Evolutionary conservation across 805 yeast genomes (phyloP), one percentile per base, ranked within the genome.

Genomic region (Huiozyma sinensis): DNA sequence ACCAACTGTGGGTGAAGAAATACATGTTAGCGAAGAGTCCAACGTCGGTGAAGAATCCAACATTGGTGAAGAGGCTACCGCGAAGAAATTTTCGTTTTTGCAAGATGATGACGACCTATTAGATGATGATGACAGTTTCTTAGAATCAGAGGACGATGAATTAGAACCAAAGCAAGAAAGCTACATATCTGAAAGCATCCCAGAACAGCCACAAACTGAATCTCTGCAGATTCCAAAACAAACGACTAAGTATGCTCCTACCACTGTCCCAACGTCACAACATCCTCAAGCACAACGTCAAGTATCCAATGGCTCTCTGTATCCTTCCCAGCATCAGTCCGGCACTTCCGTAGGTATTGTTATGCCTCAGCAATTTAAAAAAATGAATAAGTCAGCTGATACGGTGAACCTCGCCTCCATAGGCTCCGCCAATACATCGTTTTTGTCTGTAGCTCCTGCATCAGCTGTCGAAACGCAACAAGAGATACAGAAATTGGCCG

Each of bases 31-130:
- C 24, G 24, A 17, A 4, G 24, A 17, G 24, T 17, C 24, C 24
- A 17, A 17, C 4, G 4, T 17, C 24, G 24, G 24, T n/a, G 33
- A 38, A 9, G 44, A 29, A 4, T 35, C 29, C 9, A 28, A 17
- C 3, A 28, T 35, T 24, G 13, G 9, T 11, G 29, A 37, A 24
- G 27, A n/a, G 7, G 12, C 12, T 24, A 30, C 17, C 4, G 24
- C 36, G 61, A 58, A 32, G 42, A 63, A 48, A 38, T 60, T 69
- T 37, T 63, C 65, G 7, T 68, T 69, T 43, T 55, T 71, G 34
- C 72, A 68, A 34, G 65, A 64, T 6, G 76, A 71, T 44, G 71
- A 67, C 44, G 76, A 72, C 30, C 51, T 70, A 2, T 52, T 72
- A 44, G 76, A 69, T 45, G 74, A 69, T 43, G 72, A 68, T 33